Conservation (phyloP, 345 rosid genomes). For the Adansonia digitata region DNA sequence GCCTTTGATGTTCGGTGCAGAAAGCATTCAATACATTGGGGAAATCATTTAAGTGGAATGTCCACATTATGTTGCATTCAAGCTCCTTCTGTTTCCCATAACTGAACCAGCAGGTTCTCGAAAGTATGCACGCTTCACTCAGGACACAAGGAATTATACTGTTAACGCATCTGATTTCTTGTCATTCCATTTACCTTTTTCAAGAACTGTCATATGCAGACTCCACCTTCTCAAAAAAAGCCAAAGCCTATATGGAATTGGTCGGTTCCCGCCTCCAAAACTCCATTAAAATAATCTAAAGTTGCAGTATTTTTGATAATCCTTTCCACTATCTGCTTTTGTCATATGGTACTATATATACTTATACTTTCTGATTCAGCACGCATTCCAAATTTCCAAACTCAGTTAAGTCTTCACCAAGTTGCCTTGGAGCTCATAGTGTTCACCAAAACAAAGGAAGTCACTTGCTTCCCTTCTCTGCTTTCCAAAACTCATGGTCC, state of each 20-base stretch:
- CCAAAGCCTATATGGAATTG: constrained; percentile 26
- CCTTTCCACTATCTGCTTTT: constrained; percentile 24
- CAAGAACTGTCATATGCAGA: constrained; percentile 34
- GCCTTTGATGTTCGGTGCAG: neutral
- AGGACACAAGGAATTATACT: neutral
- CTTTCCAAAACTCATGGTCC: constrained; percentile 9
- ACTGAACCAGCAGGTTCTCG: neutral
- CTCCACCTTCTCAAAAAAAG: constrained; percentile 39
- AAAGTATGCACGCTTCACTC: neutral
- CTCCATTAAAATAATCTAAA: constrained; percentile 19
- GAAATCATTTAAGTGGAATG: neutral
- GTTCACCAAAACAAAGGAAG: constrained; percentile 5
- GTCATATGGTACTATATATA: constrained; percentile 21
- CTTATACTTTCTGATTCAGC: constrained; percentile 24
- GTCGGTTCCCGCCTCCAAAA: constrained; percentile 36
- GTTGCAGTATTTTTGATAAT: constrained; percentile 13
- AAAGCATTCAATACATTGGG: neutral
- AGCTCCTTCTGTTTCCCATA: neutral
- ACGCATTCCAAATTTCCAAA: constrained; percentile 27
- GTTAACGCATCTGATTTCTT: constrained; percentile 18
- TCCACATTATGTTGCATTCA: neutral
- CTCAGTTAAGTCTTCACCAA: constrained; percentile 22
- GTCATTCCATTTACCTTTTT: constrained; percentile 32
- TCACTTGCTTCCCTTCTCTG: constrained; percentile 6
- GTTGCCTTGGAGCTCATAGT: constrained; percentile 15